These are phyloP conservation scores for Jimgerdemannia flammicorona DNA, from an alignment of 192 early-diverging fungal genomes.

Conservation along the genomic window DNA sequence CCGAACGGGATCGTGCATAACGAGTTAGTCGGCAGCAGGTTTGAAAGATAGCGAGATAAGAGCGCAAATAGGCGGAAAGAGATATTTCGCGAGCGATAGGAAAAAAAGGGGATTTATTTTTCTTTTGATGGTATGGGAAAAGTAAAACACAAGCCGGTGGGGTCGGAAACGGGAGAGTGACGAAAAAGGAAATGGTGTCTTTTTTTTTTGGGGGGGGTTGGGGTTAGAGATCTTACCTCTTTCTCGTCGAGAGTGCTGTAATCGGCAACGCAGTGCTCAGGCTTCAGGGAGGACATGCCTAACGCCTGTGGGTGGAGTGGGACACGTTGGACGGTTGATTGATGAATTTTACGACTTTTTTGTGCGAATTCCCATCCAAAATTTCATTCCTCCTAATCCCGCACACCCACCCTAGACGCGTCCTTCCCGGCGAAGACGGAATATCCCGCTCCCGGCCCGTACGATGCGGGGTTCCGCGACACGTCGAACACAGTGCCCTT, in stretches of 20 bases:
- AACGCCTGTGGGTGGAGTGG: conserved; percentile 47
- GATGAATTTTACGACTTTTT: neutral
- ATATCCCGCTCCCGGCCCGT: conserved; percentile 66
- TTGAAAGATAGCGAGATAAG: too few species aligned
- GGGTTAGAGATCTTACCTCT: conserved; percentile 38
- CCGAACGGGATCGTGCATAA: too few species aligned
- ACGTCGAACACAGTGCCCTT: conserved; percentile 85
- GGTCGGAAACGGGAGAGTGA: neutral
- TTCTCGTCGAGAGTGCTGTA: conserved; percentile 60
- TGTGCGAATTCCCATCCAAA: neutral
- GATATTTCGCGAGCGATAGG: neutral
- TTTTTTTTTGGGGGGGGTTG: neutral
- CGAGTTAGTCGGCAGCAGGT: too few species aligned
- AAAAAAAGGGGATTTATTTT: neutral
- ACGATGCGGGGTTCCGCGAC: conserved; percentile 54
- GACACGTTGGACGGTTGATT: neutral
- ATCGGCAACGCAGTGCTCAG: conserved; percentile 73
- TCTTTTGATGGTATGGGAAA: neutral
- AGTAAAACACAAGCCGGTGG: neutral
- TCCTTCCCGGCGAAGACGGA: conserved; percentile 80
- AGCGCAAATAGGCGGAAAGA: neutral
- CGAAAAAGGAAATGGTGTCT: neutral
- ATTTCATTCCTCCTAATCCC: too few species aligned
- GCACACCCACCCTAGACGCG: conserved; percentile 54
- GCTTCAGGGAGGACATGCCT: conserved; percentile 61